Percentiles rank a stretch among this genome's conserved stretches.
Conservation (phyloP, 768 basidiomycete genomes). For the Hydnomerulius pinastri region DNA sequence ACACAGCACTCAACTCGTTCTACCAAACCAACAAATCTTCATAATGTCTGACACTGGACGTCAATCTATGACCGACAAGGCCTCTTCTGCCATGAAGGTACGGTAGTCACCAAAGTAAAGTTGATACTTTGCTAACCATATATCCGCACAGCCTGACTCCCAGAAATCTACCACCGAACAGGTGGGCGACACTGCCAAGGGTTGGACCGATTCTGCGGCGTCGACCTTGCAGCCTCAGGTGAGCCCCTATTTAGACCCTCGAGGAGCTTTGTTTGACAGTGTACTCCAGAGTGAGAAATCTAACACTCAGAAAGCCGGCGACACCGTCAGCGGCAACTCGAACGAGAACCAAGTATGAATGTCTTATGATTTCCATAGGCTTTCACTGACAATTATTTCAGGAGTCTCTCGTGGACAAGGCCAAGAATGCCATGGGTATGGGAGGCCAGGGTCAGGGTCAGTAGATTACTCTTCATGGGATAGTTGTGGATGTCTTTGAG, state of each 20-base stretch:
- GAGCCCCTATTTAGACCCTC: no score
- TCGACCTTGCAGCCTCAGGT: slow-evolving; percentile 54
- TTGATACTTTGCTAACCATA: not conserved
- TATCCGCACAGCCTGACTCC: slow-evolving; percentile 52
- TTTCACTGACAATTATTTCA: not conserved
- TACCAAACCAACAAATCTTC: no score
- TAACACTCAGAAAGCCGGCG: slow-evolving; percentile 47
- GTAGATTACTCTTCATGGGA: not conserved
- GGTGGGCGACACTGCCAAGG: slow-evolving; percentile 48
- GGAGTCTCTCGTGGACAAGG: slow-evolving; percentile 16
- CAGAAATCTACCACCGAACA: slow-evolving; percentile 59
- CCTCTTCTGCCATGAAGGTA: slow-evolving; percentile 51
- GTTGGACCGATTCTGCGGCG: slow-evolving; percentile 46
- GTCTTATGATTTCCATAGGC: not conserved
- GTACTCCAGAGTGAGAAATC: slow-evolving; percentile 51
- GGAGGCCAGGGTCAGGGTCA: not conserved
- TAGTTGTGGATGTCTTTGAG: no score
- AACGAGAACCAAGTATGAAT: slow-evolving; percentile 46
- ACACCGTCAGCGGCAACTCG: slow-evolving; percentile 48
- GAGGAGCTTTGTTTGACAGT: no score
- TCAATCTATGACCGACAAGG: slow-evolving; percentile 63
- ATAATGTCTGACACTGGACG: slow-evolving; percentile 60
- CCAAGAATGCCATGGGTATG: slow-evolving; percentile 13
- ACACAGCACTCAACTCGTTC: not conserved
- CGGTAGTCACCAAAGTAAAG: not conserved